Evolutionary conservation across 495 filamentous ascomycete genomes (phyloP).

Genomic region (Symbiotaphrina buchneri): DNA sequence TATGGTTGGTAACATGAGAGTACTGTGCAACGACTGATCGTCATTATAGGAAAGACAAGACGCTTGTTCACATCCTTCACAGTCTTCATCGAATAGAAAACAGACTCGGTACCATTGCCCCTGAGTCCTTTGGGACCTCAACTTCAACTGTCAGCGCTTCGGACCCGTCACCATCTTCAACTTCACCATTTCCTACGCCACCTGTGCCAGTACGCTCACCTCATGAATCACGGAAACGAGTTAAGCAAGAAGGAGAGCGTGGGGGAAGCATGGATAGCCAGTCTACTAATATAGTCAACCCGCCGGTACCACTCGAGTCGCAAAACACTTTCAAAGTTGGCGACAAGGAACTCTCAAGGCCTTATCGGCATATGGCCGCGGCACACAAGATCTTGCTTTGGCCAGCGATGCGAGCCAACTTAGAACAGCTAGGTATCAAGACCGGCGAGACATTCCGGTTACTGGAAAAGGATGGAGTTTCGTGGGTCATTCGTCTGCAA

Average conservation of each 20-base stretch:
- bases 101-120: slow-evolving; percentile 21
- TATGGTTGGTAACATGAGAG: slow-evolving; percentile 3
- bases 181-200: no score
- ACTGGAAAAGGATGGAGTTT: slow-evolving; percentile 18
- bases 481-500: slow-evolving; percentile 19
- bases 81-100: slow-evolving; percentile 25
- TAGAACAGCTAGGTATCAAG: slow-evolving; percentile 14
- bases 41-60: slow-evolving; percentile 32
- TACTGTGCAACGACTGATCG: slow-evolving; percentile 7
- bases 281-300: no score
- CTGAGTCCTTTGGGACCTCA: no score
- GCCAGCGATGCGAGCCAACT: slow-evolving; percentile 27
- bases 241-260: no score
- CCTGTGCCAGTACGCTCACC: no score
- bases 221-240: no score
- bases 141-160: no score
- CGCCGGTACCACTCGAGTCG: neutral
- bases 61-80: slow-evolving; percentile 32
- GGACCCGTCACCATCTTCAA: no score
- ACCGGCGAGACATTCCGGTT: slow-evolving; percentile 8
- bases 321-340: neutral
- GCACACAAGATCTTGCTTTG: slow-evolving; percentile 34
- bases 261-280: no score
- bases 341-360: neutral
- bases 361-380: slow-evolving; percentile 10